phyloP scores from a whole-genome alignment of 805 yeast species.

The Saturnispora gosingensis region DNA sequence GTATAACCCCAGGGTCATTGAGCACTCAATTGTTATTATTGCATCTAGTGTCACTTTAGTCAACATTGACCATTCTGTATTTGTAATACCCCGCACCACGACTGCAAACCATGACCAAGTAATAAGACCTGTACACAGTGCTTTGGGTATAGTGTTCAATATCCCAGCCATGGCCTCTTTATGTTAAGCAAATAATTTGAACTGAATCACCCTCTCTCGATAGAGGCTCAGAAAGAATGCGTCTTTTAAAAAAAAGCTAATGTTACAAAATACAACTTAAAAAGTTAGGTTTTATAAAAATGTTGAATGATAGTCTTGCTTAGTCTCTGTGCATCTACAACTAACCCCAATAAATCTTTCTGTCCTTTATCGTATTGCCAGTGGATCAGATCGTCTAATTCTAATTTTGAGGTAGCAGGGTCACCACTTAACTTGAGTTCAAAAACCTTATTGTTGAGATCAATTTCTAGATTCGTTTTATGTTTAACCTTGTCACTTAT shows the following conservation, averaged over 20 bases:
- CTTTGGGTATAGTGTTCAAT: slow-evolving; percentile 40
- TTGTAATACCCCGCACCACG: slow-evolving; percentile 23
- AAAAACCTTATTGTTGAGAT: slow-evolving; percentile 67
- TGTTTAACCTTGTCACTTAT: neutral
- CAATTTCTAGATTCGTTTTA: slow-evolving; percentile 48
- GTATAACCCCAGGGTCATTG: slow-evolving; percentile 40
- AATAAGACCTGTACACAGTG: slow-evolving; percentile 32
- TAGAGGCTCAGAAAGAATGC: neutral
- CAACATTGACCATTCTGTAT: slow-evolving; percentile 10
- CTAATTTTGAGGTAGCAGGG: slow-evolving; percentile 29
- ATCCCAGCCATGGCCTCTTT: neutral
- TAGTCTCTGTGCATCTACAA: neutral
- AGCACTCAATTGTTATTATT: slow-evolving; percentile 25
- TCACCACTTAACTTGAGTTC: slow-evolving; percentile 48
- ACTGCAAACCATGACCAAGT: slow-evolving; percentile 41
- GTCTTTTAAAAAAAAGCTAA: neutral
- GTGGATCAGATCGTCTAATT: slow-evolving; percentile 57
- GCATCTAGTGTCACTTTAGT: slow-evolving; percentile 18
- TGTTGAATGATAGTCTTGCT: neutral
- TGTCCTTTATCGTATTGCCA: slow-evolving; percentile 22
- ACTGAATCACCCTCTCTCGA: no score
- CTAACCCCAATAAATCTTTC: slow-evolving; percentile 3
- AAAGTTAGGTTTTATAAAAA: neutral
- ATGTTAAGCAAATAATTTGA: neutral
- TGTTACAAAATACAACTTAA: neutral